phyloP scores from a whole-genome alignment of 768 basidiomycete species.

The Naganishia onofrii region DNA sequence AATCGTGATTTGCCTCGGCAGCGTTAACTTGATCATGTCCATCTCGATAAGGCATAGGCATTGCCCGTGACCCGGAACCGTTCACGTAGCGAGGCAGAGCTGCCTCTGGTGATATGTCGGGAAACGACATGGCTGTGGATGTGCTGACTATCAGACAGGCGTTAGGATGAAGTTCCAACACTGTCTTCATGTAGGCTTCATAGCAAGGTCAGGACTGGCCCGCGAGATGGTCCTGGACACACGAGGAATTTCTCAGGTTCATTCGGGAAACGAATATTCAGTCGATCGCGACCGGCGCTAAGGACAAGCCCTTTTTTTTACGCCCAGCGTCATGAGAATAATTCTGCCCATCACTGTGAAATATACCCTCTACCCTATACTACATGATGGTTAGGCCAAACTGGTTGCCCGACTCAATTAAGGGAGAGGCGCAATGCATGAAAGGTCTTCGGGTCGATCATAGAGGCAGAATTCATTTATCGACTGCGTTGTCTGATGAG shows the following conservation, averaged over 20 bases:
- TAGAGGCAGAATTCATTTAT: not conserved
- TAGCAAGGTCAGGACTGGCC: too few species aligned
- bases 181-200: not conserved
- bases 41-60: conserved; percentile 8
- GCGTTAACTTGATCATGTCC: conserved; percentile 6
- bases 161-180: not conserved
- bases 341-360: too few species aligned
- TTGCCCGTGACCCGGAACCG: not conserved
- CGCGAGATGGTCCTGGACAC: too few species aligned
- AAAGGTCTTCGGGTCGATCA: not conserved
- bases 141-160: not conserved
- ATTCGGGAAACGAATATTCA: too few species aligned
- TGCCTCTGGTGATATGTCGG: conserved; percentile 26
- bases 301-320: too few species aligned
- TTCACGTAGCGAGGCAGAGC: conserved; percentile 18
- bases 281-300: too few species aligned
- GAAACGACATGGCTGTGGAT: conserved; percentile 21
- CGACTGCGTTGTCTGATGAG: not conserved
- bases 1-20: conserved; percentile 57
- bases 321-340: too few species aligned
- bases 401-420: too few species aligned
- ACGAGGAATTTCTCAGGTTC: too few species aligned
- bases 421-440: too few species aligned
- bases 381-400: too few species aligned
- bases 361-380: too few species aligned